Base-by-base conservation (phyloP, 139 green algal species). In the Chlorella sp. region DNA sequence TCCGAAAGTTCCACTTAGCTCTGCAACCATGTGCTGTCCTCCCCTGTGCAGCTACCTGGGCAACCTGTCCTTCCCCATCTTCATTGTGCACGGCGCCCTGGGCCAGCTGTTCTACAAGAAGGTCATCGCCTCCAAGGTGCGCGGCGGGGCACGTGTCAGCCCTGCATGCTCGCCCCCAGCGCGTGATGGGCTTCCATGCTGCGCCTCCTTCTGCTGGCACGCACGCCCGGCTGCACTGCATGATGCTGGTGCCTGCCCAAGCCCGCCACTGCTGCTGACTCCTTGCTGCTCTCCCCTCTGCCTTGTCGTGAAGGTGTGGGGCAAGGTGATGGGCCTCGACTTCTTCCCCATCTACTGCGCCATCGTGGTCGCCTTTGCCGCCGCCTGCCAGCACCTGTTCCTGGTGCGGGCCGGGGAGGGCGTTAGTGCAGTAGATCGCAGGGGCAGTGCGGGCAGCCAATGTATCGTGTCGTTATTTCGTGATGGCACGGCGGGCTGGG, bases 71-170 rank as follows among this genome's bases (percentile, higher is more conserved):
- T 82, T 87, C 82, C 72, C 82, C 71, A 81, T 87, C 60, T 81
- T 87, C 82, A 82, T 82, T 25, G 30, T 87, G 81, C 81, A 86
- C 70, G 81, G 81, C 39, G 69, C 81, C 51, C 51, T 86, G 26
- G 81, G 81, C 55, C 81, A 86, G 81, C 73, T 87, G 57, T 87
- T 87, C 67, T 85, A 87, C 76, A 87, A 85, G 83, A 87, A 84
- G 25, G 28, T 87, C 28, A 60, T 87, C 0, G 74, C 74, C 23
- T 75, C 44, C 70, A 87, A 87, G 47, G 71, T 70, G 80, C 44
- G 44, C 44, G 44, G 44, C 44, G 44, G 44, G 9, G 44, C 44
- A 51, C 9, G 44, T 51, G 6, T 51, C 44, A 51, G 9, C 7
- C 44, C 44, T 9, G 44, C 44, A 6, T 9, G 44, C 44, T 51